Evolutionary conservation across 1,284 basidiomycete genomes (phyloP).

Genomic region (Dichomitus squalens): DNA sequence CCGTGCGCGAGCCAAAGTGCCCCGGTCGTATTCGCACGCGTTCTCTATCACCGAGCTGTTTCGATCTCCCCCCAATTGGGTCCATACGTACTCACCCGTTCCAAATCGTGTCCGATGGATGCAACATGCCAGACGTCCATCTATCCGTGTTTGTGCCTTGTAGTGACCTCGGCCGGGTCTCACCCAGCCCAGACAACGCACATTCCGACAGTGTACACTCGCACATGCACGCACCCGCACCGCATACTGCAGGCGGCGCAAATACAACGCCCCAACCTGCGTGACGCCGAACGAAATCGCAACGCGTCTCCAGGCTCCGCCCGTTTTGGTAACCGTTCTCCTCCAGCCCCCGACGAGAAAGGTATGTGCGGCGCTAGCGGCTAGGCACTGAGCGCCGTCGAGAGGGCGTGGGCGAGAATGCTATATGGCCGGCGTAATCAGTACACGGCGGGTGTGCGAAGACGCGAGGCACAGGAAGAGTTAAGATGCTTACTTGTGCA

Average conservation of each 20-base stretch:
- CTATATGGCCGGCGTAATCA: constrained; percentile 28
- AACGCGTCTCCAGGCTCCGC: background rate
- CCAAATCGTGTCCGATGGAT: no score
- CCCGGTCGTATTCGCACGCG: constrained; percentile 5
- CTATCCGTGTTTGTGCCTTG: no score
- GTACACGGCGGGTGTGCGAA: constrained; percentile 6
- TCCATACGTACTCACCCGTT: no score
- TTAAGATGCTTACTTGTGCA: constrained; percentile 30
- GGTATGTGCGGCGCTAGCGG: background rate
- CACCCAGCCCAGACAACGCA: no score
- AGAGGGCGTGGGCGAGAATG: constrained; percentile 47
- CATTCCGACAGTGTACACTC: no score
- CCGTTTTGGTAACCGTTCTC: background rate
- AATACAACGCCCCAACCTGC: background rate
- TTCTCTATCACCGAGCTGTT: constrained; percentile 7
- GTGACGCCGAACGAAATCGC: background rate
- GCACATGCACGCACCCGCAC: background rate
- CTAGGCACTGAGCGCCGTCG: constrained; percentile 39
- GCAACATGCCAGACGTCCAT: no score
- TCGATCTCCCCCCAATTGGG: no score
- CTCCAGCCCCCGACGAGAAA: background rate
- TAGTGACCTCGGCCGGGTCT: no score
- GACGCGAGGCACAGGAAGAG: background rate
- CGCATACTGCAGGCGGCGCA: background rate
- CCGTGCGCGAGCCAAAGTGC: background rate